Conservation (phyloP, 768 basidiomycete species). For the Mycena olivaceomarginata region DNA sequence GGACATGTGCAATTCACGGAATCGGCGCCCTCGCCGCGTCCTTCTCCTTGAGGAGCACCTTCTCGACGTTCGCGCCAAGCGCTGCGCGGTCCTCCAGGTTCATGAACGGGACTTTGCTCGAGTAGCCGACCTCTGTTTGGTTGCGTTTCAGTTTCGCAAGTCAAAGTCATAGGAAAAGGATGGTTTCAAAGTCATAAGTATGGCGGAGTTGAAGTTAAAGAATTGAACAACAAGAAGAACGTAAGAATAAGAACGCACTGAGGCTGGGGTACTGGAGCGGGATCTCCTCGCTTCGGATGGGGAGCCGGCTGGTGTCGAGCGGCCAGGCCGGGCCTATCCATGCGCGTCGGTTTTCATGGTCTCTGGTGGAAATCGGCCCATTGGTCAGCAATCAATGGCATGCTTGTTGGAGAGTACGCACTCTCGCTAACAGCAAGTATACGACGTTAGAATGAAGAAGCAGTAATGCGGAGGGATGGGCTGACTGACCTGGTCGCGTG, state of each 20-base stretch:
- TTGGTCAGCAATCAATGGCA: not conserved
- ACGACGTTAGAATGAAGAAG: conserved; percentile 19
- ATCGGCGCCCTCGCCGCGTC: conserved; percentile 81
- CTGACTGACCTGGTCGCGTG: conserved; percentile 76
- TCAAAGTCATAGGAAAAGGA: too few relatives aligned
- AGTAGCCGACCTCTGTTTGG: conserved; percentile 80
- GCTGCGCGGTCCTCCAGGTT: conserved; percentile 77
- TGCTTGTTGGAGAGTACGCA: conserved; percentile 51
- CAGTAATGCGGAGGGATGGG: not conserved
- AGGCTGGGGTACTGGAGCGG: conserved; percentile 82
- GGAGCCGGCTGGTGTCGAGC: conserved; percentile 76
- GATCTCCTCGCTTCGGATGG: conserved; percentile 68
- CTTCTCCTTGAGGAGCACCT: conserved; percentile 74
- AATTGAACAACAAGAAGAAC: too few relatives aligned
- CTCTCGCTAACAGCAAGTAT: conserved; percentile 65
- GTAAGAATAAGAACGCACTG: conserved; percentile 60
- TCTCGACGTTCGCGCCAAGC: conserved; percentile 79
- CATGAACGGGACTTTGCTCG: conserved; percentile 67
- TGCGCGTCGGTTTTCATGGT: conserved; percentile 81
- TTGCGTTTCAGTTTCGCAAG: not conserved
- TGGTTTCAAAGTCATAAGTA: too few relatives aligned
- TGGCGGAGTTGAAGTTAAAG: too few relatives aligned
- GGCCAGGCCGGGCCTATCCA: conserved; percentile 88
- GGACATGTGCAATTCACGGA: conserved; percentile 31
- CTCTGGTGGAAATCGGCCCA: conserved; percentile 60